Percentiles rank a stretch among this genome's conserved stretches.
Evolutionary conservation across 306 rosid genomes (phyloP).

Genomic region (Crotalaria pallida): DNA sequence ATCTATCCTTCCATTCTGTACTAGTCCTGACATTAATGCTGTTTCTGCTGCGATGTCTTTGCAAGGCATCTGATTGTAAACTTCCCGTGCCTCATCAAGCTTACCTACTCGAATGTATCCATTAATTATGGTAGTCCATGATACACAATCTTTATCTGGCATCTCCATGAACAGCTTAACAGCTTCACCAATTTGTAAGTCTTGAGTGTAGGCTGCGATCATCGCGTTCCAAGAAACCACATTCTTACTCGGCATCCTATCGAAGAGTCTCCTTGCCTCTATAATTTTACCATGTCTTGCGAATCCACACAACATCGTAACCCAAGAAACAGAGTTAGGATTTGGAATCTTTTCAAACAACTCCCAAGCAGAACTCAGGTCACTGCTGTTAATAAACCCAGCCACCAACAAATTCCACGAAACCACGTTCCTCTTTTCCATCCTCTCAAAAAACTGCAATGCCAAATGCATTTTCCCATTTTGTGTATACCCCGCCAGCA

Average conservation of each 20-base stretch:
- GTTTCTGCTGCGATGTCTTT: constrained; percentile 65
- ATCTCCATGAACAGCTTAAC: constrained; percentile 46
- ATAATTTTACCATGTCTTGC: constrained; percentile 51
- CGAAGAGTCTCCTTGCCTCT: constrained; percentile 58
- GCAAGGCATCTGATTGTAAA: constrained; percentile 60
- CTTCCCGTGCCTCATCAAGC: constrained; percentile 55
- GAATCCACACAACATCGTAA: constrained; percentile 70
- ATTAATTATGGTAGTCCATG: constrained; percentile 81
- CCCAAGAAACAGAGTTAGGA: constrained; percentile 57
- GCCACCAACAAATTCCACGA: constrained; percentile 80
- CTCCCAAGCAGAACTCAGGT: constrained; percentile 64
- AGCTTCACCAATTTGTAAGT: constrained; percentile 60
- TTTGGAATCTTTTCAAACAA: constrained; percentile 52
- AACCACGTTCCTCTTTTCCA: constrained; percentile 59
- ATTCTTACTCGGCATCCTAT: constrained; percentile 58
- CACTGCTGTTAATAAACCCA: constrained; percentile 55
- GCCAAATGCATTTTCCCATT: constrained; percentile 62
- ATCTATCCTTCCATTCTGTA: constrained; percentile 51
- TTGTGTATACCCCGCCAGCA: constrained; percentile 70
- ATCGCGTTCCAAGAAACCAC: constrained; percentile 90
- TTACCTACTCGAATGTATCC: constrained; percentile 62
- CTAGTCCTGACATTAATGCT: constrained; percentile 67
- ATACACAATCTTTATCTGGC: constrained; percentile 61
- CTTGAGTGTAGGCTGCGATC: constrained; percentile 66
- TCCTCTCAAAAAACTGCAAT: constrained; percentile 48